Evolutionary conservation across 2,329 filamentous ascomycete genomes (phyloP).

Genomic region (Cladophialophora carrionii): DNA sequence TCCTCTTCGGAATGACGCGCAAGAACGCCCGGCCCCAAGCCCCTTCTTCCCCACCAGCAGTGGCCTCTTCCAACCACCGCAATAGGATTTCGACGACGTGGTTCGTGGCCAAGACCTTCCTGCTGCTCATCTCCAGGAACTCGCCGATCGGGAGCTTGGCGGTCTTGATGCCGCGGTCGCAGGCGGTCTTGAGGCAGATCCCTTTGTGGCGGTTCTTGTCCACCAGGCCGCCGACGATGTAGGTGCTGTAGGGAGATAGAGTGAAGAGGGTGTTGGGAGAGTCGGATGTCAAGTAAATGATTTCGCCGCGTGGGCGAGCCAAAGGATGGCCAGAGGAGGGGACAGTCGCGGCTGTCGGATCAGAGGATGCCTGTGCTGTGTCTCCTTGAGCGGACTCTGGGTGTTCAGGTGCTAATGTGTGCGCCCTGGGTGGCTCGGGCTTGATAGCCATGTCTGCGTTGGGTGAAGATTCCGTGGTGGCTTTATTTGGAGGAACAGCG

Average conservation of each 20-base stretch:
- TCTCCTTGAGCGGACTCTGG: constrained; percentile 21
- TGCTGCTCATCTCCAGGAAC: constrained; percentile 86
- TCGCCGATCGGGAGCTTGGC: constrained; percentile 94
- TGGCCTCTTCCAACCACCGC: constrained; percentile 72
- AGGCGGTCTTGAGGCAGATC: constrained; percentile 82
- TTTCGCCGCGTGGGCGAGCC: constrained; percentile 50
- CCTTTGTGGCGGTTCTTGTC: constrained; percentile 97
- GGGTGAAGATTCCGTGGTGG: background rate
- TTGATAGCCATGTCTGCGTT: background rate
- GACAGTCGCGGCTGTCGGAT: background rate
- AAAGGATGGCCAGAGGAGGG: background rate
- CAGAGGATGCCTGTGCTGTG: background rate
- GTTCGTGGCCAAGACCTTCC: constrained; percentile 87
- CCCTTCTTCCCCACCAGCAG: constrained; percentile 53
- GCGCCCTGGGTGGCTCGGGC: background rate
- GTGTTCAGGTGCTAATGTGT: background rate
- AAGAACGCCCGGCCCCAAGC: constrained; percentile 92
- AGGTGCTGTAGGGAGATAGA: constrained; percentile 84
- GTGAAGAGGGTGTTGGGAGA: constrained; percentile 81
- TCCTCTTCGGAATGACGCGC: constrained; percentile 84
- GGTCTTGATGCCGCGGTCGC: constrained; percentile 71
- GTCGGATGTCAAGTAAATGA: constrained; percentile 90
- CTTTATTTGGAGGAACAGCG: background rate
- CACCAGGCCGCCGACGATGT: constrained; percentile 91
- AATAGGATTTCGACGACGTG: constrained; percentile 98